These are phyloP conservation scores for Alternaria sp. DNA, from an alignment of 2,329 filamentous ascomycete species.

Conservation along the genomic window DNA sequence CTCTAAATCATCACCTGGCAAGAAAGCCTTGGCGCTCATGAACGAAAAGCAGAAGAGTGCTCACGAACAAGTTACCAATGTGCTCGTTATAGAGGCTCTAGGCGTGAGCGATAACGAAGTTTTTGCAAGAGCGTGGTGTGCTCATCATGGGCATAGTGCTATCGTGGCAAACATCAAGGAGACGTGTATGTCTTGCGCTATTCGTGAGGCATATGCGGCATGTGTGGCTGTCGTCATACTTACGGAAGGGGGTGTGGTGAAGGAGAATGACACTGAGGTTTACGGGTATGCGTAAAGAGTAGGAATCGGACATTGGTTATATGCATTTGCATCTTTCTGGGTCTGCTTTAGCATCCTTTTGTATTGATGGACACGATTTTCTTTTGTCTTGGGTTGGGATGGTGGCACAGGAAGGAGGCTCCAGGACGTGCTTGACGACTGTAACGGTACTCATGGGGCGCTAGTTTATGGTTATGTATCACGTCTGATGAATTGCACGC, in stretches of 20 bases:
- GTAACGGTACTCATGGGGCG: constrained; percentile 17
- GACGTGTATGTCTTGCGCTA: constrained; percentile 78
- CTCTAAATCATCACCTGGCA: constrained; percentile 43
- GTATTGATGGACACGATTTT: constrained; percentile 5
- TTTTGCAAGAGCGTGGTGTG: constrained; percentile 78
- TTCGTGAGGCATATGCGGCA: constrained; percentile 78
- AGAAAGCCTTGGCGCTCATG: constrained; percentile 40
- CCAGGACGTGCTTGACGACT: constrained; percentile 12
- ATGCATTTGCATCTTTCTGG: constrained; percentile 14
- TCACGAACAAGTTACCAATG: constrained; percentile 62
- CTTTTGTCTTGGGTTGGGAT: constrained; percentile 6
- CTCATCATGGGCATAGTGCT: constrained; percentile 76
- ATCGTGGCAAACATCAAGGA: constrained; percentile 72
- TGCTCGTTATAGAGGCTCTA: constrained; percentile 76
- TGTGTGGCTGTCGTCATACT: constrained; percentile 77
- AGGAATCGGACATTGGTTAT: not conserved
- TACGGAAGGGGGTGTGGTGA: constrained; percentile 55
- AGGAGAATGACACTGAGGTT: constrained; percentile 54
- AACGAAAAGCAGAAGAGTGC: constrained; percentile 30
- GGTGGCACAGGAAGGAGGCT: constrained; percentile 4
- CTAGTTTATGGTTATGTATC: constrained; percentile 26
- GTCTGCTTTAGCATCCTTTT: constrained; percentile 10
- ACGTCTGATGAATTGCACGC: constrained; percentile 42
- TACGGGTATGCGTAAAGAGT: constrained; percentile 14
- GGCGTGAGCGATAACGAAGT: constrained; percentile 79